A percentile compares a stretch with the other conserved stretches of the same genome.
Evolutionary conservation across 805 yeast species (phyloP).

Genomic region (Teunomyces funiuensis): DNA sequence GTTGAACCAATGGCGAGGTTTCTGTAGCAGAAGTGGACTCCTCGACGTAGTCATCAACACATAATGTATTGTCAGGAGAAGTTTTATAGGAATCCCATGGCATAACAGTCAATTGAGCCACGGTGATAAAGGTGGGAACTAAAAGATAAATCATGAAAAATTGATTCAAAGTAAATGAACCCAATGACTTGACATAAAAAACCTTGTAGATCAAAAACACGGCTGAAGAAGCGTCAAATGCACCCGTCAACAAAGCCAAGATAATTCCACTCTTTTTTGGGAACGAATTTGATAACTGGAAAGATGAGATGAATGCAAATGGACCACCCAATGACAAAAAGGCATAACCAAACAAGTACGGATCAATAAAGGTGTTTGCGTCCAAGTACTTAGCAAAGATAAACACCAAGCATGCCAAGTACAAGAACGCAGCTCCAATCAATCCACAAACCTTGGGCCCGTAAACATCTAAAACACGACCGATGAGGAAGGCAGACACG

Average conservation of each 20-base stretch:
- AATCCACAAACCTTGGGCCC: conserved; percentile 58
- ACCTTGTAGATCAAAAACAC: conserved; percentile 50
- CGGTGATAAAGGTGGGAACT: conserved; percentile 50
- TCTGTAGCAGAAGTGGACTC: conserved; percentile 3
- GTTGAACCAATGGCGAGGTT: conserved; percentile 4
- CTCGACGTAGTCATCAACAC: conserved; percentile 20
- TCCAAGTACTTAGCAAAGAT: conserved; percentile 35
- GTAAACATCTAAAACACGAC: conserved; percentile 46
- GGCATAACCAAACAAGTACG: conserved; percentile 52
- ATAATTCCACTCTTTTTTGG: conserved; percentile 53
- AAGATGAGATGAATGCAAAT: conserved; percentile 53
- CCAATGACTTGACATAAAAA: conserved; percentile 32
- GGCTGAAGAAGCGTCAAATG: conserved; percentile 59
- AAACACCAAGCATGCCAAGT: conserved; percentile 46
- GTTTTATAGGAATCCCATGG: conserved; percentile 51
- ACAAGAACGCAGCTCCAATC: conserved; percentile 48
- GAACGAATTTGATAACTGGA: conserved; percentile 57
- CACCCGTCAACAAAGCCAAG: conserved; percentile 55
- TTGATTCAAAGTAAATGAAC: conserved; percentile 37
- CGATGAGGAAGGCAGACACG: conserved; percentile 52
- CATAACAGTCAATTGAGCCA: conserved; percentile 49
- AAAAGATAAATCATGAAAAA: conserved; percentile 49
- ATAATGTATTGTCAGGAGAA: conserved; percentile 18
- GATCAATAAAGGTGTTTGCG: conserved; percentile 38
- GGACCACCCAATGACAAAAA: conserved; percentile 60